Base-by-base conservation (phyloP, 345 rosid genomes). In the Eucalyptus paniculata region DNA sequence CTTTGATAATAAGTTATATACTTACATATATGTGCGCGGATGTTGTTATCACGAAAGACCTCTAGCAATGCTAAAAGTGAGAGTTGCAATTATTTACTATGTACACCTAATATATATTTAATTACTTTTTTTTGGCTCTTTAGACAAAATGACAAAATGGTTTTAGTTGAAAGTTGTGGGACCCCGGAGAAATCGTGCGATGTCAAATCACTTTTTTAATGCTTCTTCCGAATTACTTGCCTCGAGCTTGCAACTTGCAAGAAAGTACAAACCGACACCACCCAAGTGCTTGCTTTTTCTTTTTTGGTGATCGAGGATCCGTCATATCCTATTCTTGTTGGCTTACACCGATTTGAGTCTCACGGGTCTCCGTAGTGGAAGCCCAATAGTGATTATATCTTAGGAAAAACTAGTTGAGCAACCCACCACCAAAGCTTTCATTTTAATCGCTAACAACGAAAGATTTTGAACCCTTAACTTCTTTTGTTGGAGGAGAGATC, bases 371-470 rank as follows among this genome's bases (percentile, higher is more conserved):
- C 51, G 3, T 0, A 15, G 3, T 50, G 18, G 1, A 15, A 1
- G 18, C 7, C 3, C 17, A 50, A 50, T 1, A 50, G 0, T 2
- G 18, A 50, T 1, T 50, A 15, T 50, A 50, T 6, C 6, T 50
- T 2, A 6, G 6, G 7, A 15, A 15, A 50, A 50, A 50, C 1
- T 15, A 1, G 18, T 3, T 1, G 4, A 50, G 3, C 1, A 50
- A 50, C 18, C 1, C 1, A 50, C 1, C 51, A 5, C 0, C 1
- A 2, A 6, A 1, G 17, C 51, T 1, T 2, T 0, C 1, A 0
- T 0, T 50, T 50, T 50, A 50, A 50, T 50, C 0, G 7, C 18
- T 50, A 15, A 50, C 1, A 50, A 15, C 0, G 0, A 15, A 50
- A 16, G 0, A 6, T 50, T 50, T 50, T 0, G 1, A 50, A 50